Evolutionary conservation across 2,329 filamentous ascomycete genomes (phyloP), one percentile per base, ranked within the genome.

Genomic region (Aspergillus novofumigatus): DNA sequence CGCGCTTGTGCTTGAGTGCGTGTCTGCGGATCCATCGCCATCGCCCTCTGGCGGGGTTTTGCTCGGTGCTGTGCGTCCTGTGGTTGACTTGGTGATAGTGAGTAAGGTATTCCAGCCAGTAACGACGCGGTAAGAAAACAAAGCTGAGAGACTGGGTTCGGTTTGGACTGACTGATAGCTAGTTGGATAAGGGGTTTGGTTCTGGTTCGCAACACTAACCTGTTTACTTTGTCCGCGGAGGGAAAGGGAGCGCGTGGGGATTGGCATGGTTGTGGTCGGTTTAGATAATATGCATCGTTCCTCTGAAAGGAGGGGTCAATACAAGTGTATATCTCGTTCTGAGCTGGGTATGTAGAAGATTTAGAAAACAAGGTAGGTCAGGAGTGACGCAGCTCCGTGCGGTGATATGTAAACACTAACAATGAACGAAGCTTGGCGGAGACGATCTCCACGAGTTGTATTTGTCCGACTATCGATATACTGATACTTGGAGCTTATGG

Each of bases 181-280:
- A 47, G 51, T n/a, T 38, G 32, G 29, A 6, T 29, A 48, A 23
- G 42, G 35, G 50, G 32, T 51, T 51, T 38, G 50, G 52, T 47
- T 42, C 60, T 38, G 50, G 45, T 47, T 42, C 60, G 51, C 59
- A 56, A 54, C 50, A 65, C 67, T 67, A 45, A 68, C 70, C 59
- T 70, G 65, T 60, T 69, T 67, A 58, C 66, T 67, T 45, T 70
- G 67, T 35, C 73, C 72, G 41, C 71, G 71, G 49, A 72, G 61
- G 21, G 72, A 74, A 51, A 62, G 56, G 14, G 72, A 72, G 25
- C 73, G 72, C 32, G 72, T 75, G 20, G 74, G 74, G 45, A 75
- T 74, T 49, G 74, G 72, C 74, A 76, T 76, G 52, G n/a, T 66
- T 29, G 42, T 28, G 45, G 28, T 47, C 21, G 20, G 14, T 21